Evolutionary conservation across 495 filamentous ascomycete species (phyloP).

Genomic region (Lasiosphaeria ovina): DNA sequence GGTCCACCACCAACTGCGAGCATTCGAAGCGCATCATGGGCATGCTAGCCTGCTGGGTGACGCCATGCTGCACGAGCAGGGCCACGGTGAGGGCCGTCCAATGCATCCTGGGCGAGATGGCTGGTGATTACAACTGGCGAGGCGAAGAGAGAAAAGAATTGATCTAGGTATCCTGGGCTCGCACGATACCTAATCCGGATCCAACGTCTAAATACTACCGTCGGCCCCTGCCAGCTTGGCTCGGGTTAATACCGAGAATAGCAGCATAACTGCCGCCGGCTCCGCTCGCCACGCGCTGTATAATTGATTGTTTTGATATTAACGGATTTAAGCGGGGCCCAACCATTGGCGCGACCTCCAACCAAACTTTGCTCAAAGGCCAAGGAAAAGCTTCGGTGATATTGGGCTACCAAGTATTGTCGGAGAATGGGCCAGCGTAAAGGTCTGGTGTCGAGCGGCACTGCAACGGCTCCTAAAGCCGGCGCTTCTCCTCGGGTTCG

Average conservation of each 20-base stretch:
- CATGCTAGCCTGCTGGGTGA: slow-evolving; percentile 20
- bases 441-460: too few species aligned
- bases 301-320: neutral
- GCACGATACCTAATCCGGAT: neutral
- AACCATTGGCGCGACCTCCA: too few species aligned
- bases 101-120: slow-evolving; percentile 34
- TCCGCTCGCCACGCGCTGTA: neutral
- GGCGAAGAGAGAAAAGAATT: slow-evolving; percentile 4
- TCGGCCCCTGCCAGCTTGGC: neutral
- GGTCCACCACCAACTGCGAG: slow-evolving; percentile 50
- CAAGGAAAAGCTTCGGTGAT: too few species aligned
- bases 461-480: too few species aligned
- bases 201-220: neutral
- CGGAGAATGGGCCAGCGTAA: too few species aligned
- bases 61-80: slow-evolving; percentile 33
- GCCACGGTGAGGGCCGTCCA: slow-evolving; percentile 36
- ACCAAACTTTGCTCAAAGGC: too few species aligned
- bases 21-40: slow-evolving; percentile 48
- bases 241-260: neutral
- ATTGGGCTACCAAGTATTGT: too few species aligned
- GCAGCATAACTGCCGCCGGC: neutral
- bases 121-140: slow-evolving; percentile 1
- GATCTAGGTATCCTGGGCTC: neutral
- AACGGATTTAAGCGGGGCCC: neutral
- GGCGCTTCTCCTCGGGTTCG: too few species aligned